Evolutionary conservation across 1,139 yeast species (phyloP).

Genomic region (Schizosaccharomyces versatilis): DNA sequence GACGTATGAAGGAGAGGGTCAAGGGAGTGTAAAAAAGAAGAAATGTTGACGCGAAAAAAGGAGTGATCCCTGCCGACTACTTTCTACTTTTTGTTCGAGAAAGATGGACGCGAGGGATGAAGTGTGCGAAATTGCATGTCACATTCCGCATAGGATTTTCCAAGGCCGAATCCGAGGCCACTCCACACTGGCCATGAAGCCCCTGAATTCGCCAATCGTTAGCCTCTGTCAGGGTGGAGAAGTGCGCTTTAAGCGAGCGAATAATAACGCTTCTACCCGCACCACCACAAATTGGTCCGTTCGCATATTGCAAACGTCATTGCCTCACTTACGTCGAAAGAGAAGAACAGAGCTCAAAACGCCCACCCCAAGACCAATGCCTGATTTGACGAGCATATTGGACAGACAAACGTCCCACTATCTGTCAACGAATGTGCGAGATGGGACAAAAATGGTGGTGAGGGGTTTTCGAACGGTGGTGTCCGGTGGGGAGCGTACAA

Average conservation of each 20-base stretch:
- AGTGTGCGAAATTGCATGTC: neutral
- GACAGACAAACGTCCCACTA: conserved; percentile 93
- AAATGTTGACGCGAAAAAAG: neutral
- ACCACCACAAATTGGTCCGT: too few species aligned
- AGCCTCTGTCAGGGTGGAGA: too few species aligned
- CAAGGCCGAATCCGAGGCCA: conserved; percentile 12
- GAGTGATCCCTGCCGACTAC: neutral
- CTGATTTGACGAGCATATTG: conserved; percentile 82
- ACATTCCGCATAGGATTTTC: conserved; percentile 11
- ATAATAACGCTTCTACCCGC: too few species aligned
- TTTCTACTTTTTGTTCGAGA: neutral
- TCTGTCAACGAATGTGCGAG: too few species aligned
- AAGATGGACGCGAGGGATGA: neutral
- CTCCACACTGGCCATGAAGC: conserved; percentile 12
- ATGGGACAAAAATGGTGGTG: too few species aligned
- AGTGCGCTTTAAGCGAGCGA: too few species aligned
- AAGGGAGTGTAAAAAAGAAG: neutral
- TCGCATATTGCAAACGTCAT: too few species aligned
- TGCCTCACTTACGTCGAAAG: conserved; percentile 36
- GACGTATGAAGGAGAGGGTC: neutral
- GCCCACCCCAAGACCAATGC: conserved; percentile 95
- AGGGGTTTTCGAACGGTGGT: too few species aligned
- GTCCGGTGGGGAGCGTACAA: too few species aligned
- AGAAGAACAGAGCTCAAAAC: conserved; percentile 77
- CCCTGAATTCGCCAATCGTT: conserved; percentile 1